Evolutionary conservation across 495 filamentous ascomycete genomes (phyloP).

Genomic region (Penicillium fimorum): DNA sequence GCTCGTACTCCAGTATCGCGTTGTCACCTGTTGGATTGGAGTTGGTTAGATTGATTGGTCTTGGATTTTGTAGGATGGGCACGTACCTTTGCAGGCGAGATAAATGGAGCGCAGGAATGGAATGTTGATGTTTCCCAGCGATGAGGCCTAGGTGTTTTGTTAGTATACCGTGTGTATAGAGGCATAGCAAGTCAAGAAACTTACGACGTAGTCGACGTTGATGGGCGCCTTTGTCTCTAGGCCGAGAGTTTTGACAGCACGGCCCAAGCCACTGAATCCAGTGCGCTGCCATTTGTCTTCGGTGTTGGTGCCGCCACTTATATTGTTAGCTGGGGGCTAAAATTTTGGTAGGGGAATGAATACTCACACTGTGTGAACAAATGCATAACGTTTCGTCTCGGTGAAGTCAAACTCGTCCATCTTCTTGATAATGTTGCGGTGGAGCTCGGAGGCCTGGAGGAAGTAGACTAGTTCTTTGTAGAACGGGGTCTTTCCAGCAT

Average conservation of each 20-base stretch:
- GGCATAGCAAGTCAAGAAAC: conserved; percentile 7
- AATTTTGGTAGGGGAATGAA: not conserved
- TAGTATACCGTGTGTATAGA: not conserved
- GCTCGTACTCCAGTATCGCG: conserved; percentile 54
- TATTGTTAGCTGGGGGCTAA: conserved; percentile 7
- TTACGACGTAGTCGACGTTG: conserved; percentile 60
- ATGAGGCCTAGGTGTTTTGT: conserved; percentile 58
- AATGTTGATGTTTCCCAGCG: conserved; percentile 70
- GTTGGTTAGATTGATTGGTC: conserved; percentile 4
- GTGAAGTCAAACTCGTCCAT: conserved; percentile 72
- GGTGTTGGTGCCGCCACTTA: conserved; percentile 53
- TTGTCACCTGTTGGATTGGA: conserved; percentile 50
- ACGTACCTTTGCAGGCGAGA: conserved; percentile 67
- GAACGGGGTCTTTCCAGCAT: conserved; percentile 48
- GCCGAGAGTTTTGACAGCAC: conserved; percentile 56
- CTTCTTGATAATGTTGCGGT: conserved; percentile 57
- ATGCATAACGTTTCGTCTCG: conserved; percentile 63
- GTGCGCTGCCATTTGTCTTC: conserved; percentile 58
- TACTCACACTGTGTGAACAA: conserved; percentile 72
- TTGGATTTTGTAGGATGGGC: not conserved
- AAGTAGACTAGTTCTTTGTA: conserved; percentile 70
- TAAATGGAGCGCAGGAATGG: conserved; percentile 71
- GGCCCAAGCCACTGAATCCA: conserved; percentile 67
- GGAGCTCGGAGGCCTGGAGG: conserved; percentile 62
- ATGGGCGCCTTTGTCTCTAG: conserved; percentile 47